Evolutionary conservation across 1,284 basidiomycete species (phyloP).

Genomic region (Marasmius tenuissimus): DNA sequence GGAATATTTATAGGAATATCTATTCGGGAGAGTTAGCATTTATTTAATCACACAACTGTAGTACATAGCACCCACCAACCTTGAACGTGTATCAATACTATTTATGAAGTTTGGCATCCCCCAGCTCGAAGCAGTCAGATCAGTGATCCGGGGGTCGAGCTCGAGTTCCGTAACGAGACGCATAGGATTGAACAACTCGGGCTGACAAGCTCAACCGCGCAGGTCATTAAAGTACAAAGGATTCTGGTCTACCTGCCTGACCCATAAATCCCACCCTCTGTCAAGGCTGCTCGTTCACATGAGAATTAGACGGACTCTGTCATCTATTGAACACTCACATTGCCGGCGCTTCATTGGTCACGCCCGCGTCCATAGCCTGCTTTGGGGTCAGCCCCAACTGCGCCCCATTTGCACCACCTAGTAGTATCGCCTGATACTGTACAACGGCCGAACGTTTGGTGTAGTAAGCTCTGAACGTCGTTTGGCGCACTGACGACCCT

Average conservation of each 20-base stretch:
- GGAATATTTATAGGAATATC: not conserved
- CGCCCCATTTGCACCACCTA: slow-evolving; percentile 11
- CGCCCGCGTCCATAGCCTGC: slow-evolving; percentile 15
- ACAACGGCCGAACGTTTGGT: slow-evolving; percentile 17
- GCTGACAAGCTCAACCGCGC: not conserved
- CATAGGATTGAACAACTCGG: not conserved
- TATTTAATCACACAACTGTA: no score
- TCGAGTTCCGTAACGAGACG: no score
- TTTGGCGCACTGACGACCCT: slow-evolving; percentile 16
- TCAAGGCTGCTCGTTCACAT: not conserved
- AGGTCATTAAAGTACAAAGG: slow-evolving; percentile 6
- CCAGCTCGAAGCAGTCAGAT: not conserved
- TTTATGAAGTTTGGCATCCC: no score
- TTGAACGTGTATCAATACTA: no score
- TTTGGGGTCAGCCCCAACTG: slow-evolving; percentile 10
- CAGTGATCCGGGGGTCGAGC: no score
- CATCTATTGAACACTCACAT: slow-evolving; percentile 3
- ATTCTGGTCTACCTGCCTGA: slow-evolving; percentile 7
- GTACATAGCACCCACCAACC: no score
- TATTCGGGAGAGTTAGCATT: no score
- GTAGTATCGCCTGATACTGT: slow-evolving; percentile 13
- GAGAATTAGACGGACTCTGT: not conserved
- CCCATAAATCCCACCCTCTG: slow-evolving; percentile 11
- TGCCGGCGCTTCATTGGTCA: slow-evolving; percentile 4
- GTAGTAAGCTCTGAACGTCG: slow-evolving; percentile 18